These are phyloP conservation scores for Lachnellula subtilissima DNA, from an alignment of 2,329 filamentous ascomycete genomes.

Conservation along the genomic window DNA sequence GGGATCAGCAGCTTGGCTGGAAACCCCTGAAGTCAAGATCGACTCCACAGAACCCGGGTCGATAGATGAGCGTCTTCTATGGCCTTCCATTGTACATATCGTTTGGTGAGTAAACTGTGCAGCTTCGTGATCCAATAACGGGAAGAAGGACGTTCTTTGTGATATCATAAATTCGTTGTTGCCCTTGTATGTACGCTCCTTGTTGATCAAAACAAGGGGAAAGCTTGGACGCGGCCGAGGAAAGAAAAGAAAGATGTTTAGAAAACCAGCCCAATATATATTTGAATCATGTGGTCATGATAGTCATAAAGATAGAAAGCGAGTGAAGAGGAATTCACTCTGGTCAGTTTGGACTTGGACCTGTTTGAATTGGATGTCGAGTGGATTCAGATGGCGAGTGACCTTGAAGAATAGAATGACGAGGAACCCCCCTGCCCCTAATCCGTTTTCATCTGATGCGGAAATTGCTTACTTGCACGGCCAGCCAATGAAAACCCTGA, in stretches of 20 bases:
- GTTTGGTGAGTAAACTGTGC: constrained; percentile 17
- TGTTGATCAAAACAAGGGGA: constrained; percentile 23
- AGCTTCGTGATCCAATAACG: constrained; percentile 18
- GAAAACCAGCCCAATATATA: constrained; percentile 10
- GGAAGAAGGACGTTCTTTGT: constrained; percentile 19
- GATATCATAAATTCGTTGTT: constrained; percentile 21
- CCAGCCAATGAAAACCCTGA: not conserved
- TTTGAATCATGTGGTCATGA: constrained; percentile 21
- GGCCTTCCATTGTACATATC: constrained; percentile 28
- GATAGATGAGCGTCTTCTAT: constrained; percentile 24
- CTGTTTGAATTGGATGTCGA: not conserved
- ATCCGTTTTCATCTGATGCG: not conserved
- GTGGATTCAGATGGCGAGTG: not conserved
- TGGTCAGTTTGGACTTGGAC: not conserved
- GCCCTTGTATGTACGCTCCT: constrained; percentile 9
- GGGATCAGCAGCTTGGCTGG: constrained; percentile 17
- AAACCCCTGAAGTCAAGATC: constrained; percentile 28
- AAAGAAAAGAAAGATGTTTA: constrained; percentile 16
- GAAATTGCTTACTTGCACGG: not conserved
- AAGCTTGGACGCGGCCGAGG: constrained; percentile 8
- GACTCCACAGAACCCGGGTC: constrained; percentile 27
- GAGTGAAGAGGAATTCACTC: constrained; percentile 12
- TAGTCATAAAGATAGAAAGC: constrained; percentile 3
- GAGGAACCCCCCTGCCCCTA: not conserved
- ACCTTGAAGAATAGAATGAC: not conserved